Evolutionary conservation across 108 stramenopile species (phyloP), one percentile per base, ranked within the genome.

Genomic region (Fragilaria radians): DNA sequence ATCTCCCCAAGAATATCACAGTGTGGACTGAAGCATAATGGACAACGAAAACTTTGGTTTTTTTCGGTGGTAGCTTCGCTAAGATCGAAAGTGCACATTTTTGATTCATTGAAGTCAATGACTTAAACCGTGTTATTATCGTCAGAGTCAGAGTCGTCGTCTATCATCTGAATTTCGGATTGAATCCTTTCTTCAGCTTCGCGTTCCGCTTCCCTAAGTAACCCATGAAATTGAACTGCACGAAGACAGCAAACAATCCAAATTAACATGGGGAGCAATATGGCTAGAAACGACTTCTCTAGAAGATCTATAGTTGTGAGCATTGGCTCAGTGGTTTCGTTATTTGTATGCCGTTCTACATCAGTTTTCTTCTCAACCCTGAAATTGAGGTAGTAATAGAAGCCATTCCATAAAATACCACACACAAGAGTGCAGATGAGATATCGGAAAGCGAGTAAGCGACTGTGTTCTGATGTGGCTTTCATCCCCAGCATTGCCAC

Each of bases 211-310:
- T 86, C 89, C 29, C 57, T 24, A 17, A 91, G 68, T 17, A 91
- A 63, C 45, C 58, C 32, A 11, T 85, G 79, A 61, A 88, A 91
- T 60, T 91, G 73, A 51, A 65, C 83, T 3, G 86, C 89, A 33
- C 89, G 63, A 5, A 81, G 28, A 52, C 79, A 81, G 58, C 86
- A 91, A 45, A 91, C 9, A 34, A 71, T 33, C 89, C 89, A 91
- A 1, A 91, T 76, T 28, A 74, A 57, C 57, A 83, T 29, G 1
- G 89, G 89, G 51, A 87, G 28, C 25, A 82, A 32, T 31, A 91
- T 79, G 17, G 78, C 79, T 23, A 77, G 67, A 36, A 88, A 72
- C 1, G 81, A 71, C n/a, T 68, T 63, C 3, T 71, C 56, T 36
- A 72, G 68, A 49, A 76, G 61, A 54, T 79, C 78, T 26, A 63